A percentile compares a stretch with the other conserved stretches of the same genome.
Conservation (phyloP, 331 rosid species). For the Acacia concinna region DNA sequence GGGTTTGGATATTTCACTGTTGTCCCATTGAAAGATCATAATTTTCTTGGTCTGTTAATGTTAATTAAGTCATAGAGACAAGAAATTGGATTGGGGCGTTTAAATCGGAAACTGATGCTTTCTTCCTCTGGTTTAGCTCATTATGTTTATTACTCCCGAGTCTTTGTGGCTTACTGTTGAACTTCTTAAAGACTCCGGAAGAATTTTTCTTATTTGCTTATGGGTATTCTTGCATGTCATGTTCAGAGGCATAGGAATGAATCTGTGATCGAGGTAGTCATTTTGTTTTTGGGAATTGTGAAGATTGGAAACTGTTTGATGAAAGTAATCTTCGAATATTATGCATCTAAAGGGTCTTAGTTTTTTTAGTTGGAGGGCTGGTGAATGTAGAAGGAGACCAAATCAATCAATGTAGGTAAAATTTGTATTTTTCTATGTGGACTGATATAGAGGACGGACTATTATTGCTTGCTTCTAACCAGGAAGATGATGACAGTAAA, state of each 20-base stretch:
- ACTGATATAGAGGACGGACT: conserved; percentile 30
- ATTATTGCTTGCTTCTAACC: conserved; percentile 15
- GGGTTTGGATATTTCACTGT: conserved; percentile 15
- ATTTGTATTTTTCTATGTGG: conserved; percentile 37
- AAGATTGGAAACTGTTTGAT: neutral
- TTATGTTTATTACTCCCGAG: neutral
- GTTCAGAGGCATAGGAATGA: conserved; percentile 11
- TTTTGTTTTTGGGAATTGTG: conserved; percentile 23
- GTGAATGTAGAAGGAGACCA: conserved; percentile 20
- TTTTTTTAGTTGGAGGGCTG: conserved; percentile 13
- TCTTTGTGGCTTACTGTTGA: conserved; percentile 9
- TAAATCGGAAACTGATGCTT: neutral
- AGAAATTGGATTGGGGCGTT: neutral
- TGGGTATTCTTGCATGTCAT: conserved; percentile 23
- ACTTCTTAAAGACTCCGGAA: conserved; percentile 11
- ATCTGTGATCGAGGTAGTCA: neutral
- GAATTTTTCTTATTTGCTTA: conserved; percentile 26
- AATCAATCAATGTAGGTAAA: conserved; percentile 20
- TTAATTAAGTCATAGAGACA: conserved; percentile 12
- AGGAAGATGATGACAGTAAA: conserved; percentile 14
- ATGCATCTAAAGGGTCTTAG: conserved; percentile 4
- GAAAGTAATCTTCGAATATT: conserved; percentile 3
- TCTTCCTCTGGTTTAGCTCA: conserved; percentile 1
- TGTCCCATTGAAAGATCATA: conserved; percentile 30
- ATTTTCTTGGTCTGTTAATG: conserved; percentile 11